phyloP scores from a whole-genome alignment of 2,329 filamentous ascomycete species.

The Paracoccidioides lutzii region DNA sequence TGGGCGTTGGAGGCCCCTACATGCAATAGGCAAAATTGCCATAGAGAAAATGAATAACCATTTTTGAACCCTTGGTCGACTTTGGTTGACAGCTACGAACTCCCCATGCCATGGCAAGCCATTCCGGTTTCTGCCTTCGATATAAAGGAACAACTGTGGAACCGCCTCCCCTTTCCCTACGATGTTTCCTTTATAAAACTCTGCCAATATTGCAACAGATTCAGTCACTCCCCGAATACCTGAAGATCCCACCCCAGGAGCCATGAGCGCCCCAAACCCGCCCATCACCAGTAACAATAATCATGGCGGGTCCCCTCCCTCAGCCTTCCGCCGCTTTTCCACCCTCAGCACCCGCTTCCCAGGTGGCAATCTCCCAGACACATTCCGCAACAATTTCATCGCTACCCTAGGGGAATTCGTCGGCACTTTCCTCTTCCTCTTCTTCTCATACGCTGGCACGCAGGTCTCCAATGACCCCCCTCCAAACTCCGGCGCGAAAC shows the following conservation, averaged over 20 bases:
- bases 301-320: background rate
- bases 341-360: no score
- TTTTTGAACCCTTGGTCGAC: background rate
- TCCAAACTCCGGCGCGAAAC: slow-evolving; percentile 20
- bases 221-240: no score
- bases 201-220: no score
- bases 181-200: no score
- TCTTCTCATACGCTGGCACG: slow-evolving; percentile 36
- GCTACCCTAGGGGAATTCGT: slow-evolving; percentile 39
- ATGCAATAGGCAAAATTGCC: background rate
- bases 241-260: no score
- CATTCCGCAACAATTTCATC: slow-evolving; percentile 33
- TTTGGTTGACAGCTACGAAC: background rate
- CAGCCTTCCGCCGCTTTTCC: background rate
- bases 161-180: no score
- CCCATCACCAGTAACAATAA: no score
- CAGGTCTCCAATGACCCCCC: slow-evolving; percentile 33
- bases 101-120: background rate
- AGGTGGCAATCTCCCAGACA: no score
- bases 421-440: slow-evolving; percentile 40
- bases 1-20: background rate
- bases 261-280: no score
- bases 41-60: background rate
- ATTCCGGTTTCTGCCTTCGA: background rate
- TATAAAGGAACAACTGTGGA: no score